Percentiles rank a stretch among this genome's conserved stretches.
These are phyloP conservation scores for Epichloe brachyelytri DNA, from an alignment of 2,329 filamentous ascomycete species.

Conservation along the genomic window DNA sequence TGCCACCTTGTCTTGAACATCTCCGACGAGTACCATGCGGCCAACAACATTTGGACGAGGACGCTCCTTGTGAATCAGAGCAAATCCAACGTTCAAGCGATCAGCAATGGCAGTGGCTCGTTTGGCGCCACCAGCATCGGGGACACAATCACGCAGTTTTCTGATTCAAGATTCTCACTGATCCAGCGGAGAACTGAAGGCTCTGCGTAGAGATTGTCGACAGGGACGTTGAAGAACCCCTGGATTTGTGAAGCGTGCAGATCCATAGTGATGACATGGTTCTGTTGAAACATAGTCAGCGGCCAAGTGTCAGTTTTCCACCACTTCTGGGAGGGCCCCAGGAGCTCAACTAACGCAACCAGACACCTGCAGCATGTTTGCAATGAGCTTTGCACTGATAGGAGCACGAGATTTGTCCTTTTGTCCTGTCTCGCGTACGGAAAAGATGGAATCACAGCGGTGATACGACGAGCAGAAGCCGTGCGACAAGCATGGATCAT, in stretches of 20 bases:
- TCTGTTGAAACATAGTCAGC: conserved; percentile 13
- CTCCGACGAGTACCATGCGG: conserved; percentile 87
- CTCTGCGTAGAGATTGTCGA: conserved; percentile 79
- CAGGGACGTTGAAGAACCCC: conserved; percentile 80
- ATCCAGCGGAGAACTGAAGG: conserved; percentile 89
- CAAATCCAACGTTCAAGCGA: conserved; percentile 78
- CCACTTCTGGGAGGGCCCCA: background rate
- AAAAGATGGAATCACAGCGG: conserved; percentile 90
- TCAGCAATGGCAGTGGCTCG: conserved; percentile 88
- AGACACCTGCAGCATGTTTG: conserved; percentile 93
- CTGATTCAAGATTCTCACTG: conserved; percentile 65
- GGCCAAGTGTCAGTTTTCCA: background rate
- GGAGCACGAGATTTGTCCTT: conserved; percentile 91
- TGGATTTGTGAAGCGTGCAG: conserved; percentile 88
- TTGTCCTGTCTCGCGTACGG: conserved; percentile 96
- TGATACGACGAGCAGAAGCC: conserved; percentile 69
- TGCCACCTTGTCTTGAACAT: conserved; percentile 79
- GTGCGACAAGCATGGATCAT: conserved; percentile 87
- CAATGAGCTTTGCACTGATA: conserved; percentile 89
- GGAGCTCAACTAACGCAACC: conserved; percentile 44
- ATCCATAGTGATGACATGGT: conserved; percentile 80
- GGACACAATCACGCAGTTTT: conserved; percentile 85
- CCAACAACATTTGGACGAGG: conserved; percentile 76
- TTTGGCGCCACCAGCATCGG: conserved; percentile 90
- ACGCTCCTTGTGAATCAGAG: conserved; percentile 93